A percentile compares a stretch with the other conserved stretches of the same genome.
These are phyloP conservation scores for Terana coerulea DNA, from an alignment of 768 basidiomycete species.

Conservation along the genomic window DNA sequence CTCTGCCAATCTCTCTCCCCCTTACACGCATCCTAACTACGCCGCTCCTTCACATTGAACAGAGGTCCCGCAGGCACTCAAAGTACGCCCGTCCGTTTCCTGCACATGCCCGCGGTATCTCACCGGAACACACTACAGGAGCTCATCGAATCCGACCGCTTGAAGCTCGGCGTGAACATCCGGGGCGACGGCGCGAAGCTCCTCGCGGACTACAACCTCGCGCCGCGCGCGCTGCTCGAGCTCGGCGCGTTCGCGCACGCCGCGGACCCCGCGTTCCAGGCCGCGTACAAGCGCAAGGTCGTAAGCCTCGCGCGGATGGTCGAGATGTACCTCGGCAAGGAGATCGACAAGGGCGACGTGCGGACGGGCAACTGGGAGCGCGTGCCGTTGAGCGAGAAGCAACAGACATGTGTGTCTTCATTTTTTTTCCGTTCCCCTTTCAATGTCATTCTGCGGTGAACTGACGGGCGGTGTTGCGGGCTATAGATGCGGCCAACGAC, in stretches of 20 bases:
- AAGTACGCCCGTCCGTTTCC: too few relatives aligned
- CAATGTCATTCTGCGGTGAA: not conserved
- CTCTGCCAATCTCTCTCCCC: too few relatives aligned
- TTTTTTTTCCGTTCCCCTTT: not conserved
- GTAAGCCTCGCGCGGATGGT: conserved; percentile 43
- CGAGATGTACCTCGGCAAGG: conserved; percentile 34
- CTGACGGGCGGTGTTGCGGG: not conserved
- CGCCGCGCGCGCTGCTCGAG: conserved; percentile 40
- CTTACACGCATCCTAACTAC: not conserved
- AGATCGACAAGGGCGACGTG: conserved; percentile 42
- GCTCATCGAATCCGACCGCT: conserved; percentile 36
- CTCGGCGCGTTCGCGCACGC: conserved; percentile 39
- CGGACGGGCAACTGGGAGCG: conserved; percentile 46
- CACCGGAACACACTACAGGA: conserved; percentile 27
- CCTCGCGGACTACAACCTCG: conserved; percentile 42
- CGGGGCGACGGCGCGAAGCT: conserved; percentile 47
- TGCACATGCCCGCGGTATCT: not conserved
- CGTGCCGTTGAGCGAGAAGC: conserved; percentile 30
- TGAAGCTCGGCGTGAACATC: conserved; percentile 49
- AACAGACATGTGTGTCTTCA: conserved; percentile 34
- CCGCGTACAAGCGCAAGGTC: conserved; percentile 32
- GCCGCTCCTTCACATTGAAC: too few relatives aligned
- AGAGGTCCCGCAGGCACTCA: conserved; percentile 43
- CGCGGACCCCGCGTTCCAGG: conserved; percentile 34
- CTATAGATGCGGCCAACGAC: conserved; percentile 49